Base-by-base conservation (phyloP, 768 basidiomycete genomes). In the Mycena galopus region DNA sequence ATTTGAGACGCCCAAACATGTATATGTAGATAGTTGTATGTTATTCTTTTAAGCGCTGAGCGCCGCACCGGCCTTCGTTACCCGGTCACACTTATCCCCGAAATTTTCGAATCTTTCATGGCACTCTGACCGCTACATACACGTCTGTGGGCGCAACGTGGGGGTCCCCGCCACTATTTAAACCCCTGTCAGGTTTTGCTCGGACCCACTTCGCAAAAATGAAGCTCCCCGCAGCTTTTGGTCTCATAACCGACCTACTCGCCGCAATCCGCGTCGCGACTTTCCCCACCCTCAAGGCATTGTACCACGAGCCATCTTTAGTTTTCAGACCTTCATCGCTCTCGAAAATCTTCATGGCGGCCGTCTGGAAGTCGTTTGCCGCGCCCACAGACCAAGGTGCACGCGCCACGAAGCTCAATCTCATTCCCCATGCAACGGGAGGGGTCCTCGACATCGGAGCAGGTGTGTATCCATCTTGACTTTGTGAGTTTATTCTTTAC, bases 381-480 rank as follows among this genome's bases (percentile, higher is more conserved):
- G 63, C 83, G 21, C 84, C 82, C 0, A 80, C 86, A 0, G 91
- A 94, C 73, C 82, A 82, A 55, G 81, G 79, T 60, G 81, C 79
- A 0, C 81, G 81, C 10, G 73, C 79, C 0, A 74, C 83, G 1
- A 93, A 93, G 78, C 67, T 79, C 2, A 64, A 61, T 0, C 84
- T 94, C 58, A 87, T 93, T 59, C 82, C 84, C 5, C 79, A 91
- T 66, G 91, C 92, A 1, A 71, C 80, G 10, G 93, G 93, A 1
- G 82, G 88, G 3, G 90, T 94, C 0, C 84, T 94, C 27, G 93
- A 94, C 69, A 67, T 93, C 21, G 92, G 92, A 4, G 91, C 92
- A 76, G 92, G 92, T 68, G 64, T 25, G 66, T 72, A 30, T 37
- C 25, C 16, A 27, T 44, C 17, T 44, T 33, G 23, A 42, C 68